Base-by-base conservation (phyloP, 2,329 filamentous ascomycete genomes). In the Leptodontidium sp. region DNA sequence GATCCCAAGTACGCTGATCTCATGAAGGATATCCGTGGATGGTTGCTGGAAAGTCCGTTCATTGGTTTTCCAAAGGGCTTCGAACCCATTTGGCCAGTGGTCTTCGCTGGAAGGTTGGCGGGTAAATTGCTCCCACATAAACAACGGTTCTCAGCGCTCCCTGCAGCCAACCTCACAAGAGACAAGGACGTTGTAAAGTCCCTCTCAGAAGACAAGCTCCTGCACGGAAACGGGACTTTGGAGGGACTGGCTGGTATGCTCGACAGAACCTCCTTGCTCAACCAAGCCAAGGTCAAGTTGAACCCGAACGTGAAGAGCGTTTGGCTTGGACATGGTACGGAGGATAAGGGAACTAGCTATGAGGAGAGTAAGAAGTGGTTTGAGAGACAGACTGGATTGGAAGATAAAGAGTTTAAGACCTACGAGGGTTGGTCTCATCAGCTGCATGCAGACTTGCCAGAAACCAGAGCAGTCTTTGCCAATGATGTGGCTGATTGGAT, bases 201-300 rank as follows among this genome's bases (percentile, higher is more conserved):
- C 32, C 86, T 92, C 72, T 81, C 82, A 2, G 85, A 87, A 38
- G 94, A 98, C 79, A 77, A 84, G 61, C 83, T 97, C 64, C 89
- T 90, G 79, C 94, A 97, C 80, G 86, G 95, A 79, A 95, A 89
- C 1, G 94, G 93, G 45, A 97, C 94, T 7, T 84, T 97, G n/a
- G 90, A 94, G 79, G 92, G 92, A 0, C 79, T 97, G 43, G 86
- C 91, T 0, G 90, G 88, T 0, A 85, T 97, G 86, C 81, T 98
- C 72, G 93, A 97, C 78, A 87, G 94, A 32, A 90, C 90, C 1
- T 81, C 81, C 5, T 84, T 84, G 64, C 80, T 97, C 70, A 81
- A 87, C 5, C 81, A 79, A 6, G 91, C 90, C 2, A 84, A 82
- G 62, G 80, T 88, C 38, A 81, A 75, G 72, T 79, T 88, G 77